These are phyloP conservation scores for Trichophaea hybrida DNA, from an alignment of 2,329 filamentous ascomycete species.

Conservation along the genomic window DNA sequence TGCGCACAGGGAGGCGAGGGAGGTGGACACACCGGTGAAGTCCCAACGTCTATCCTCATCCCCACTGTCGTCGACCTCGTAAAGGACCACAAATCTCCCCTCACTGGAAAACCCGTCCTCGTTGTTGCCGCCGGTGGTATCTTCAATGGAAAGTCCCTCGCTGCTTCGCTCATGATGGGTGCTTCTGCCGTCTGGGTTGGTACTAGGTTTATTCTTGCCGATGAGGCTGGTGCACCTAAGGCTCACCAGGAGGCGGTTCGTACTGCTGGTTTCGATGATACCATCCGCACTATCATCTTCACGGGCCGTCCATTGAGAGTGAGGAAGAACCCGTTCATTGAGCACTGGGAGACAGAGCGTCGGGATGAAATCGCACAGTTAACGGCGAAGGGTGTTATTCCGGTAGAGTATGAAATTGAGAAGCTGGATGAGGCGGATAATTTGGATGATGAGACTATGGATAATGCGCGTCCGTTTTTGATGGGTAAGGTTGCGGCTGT, in stretches of 20 bases:
- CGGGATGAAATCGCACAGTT: constrained; percentile 81
- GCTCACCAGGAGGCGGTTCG: constrained; percentile 90
- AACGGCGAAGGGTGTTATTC: constrained; percentile 75
- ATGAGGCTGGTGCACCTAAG: constrained; percentile 87
- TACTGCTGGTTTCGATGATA: constrained; percentile 87
- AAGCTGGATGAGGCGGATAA: constrained; percentile 46
- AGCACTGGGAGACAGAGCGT: constrained; percentile 92
- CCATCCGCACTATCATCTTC: constrained; percentile 94
- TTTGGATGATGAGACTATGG: constrained; percentile 71
- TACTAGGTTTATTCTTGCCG: constrained; percentile 82
- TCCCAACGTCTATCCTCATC: constrained; percentile 82
- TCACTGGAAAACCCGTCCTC: constrained; percentile 77
- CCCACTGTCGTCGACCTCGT: constrained; percentile 74
- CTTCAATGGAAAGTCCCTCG: constrained; percentile 80
- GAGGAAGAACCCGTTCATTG: constrained; percentile 82
- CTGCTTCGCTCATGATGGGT: constrained; percentile 82
- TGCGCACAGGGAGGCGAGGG: constrained; percentile 97
- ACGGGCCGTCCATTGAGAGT: constrained; percentile 90
- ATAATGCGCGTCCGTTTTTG: constrained; percentile 77
- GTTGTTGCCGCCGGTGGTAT: constrained; percentile 90
- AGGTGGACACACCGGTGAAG: constrained; percentile 88
- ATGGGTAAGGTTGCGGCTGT: constrained; percentile 97
- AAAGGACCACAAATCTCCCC: constrained; percentile 66
- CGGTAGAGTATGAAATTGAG: constrained; percentile 89
- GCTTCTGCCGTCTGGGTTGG: constrained; percentile 91